phyloP scores from a whole-genome alignment of 805 yeast genomes.

The Maudiozyma turicensis region DNA sequence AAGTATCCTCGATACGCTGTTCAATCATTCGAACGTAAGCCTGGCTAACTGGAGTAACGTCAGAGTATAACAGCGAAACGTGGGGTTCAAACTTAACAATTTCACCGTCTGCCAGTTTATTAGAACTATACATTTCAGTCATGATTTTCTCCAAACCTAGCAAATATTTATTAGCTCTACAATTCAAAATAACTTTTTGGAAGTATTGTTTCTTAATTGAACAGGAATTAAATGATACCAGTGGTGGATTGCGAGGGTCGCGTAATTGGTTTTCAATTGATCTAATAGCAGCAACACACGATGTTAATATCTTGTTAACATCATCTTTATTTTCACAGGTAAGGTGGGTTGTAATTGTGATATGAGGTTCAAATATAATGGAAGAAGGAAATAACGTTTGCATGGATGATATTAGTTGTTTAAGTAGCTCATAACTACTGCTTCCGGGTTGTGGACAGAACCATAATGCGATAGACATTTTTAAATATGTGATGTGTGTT shows the following conservation, averaged over 20 bases:
- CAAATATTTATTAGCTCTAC: constrained; percentile 21
- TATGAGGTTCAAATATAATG: constrained; percentile 63
- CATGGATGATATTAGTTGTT: constrained; percentile 52
- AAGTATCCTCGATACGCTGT: constrained; percentile 55
- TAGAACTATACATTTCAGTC: constrained; percentile 43
- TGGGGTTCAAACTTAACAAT: constrained; percentile 56
- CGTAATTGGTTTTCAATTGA: constrained; percentile 24
- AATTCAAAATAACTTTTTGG: constrained; percentile 21
- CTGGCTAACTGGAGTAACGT: constrained; percentile 53
- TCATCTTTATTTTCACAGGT: constrained; percentile 42
- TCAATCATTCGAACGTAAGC: constrained; percentile 56
- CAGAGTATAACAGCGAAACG: constrained; percentile 59
- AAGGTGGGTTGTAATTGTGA: constrained; percentile 62
- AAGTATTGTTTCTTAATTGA: constrained; percentile 23
- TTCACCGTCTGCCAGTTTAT: constrained; percentile 25
- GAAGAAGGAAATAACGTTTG: constrained; percentile 66
- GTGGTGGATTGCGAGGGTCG: constrained; percentile 5
- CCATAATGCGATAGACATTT: constrained; percentile 58
- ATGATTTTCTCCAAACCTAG: constrained; percentile 37
- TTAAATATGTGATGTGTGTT: not conserved
- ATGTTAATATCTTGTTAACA: constrained; percentile 48
- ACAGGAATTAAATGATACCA: constrained; percentile 20
- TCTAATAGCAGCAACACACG: constrained; percentile 42
- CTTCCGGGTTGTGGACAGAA: constrained; percentile 54
- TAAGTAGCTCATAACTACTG: constrained; percentile 45